Conservation (phyloP, 768 basidiomycete genomes). For the Tricholoma furcatifolium region DNA sequence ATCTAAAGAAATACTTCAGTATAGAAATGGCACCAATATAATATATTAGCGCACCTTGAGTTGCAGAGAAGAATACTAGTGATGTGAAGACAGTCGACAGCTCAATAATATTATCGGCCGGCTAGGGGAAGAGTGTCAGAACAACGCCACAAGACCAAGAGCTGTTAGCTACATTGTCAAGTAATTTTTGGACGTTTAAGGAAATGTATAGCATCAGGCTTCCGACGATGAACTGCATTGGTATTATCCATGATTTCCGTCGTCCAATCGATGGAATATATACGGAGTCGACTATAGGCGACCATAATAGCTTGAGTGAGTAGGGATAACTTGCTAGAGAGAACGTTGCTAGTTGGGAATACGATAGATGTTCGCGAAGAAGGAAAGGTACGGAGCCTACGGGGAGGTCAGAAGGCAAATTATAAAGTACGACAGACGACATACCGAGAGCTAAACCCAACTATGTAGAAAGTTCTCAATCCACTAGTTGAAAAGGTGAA, state of each 20-base stretch:
- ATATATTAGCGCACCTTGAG: slow-evolving; percentile 66
- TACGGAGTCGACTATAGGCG: slow-evolving; percentile 92
- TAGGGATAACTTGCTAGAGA: slow-evolving; percentile 93
- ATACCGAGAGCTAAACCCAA: slow-evolving; percentile 86
- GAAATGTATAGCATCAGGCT: slow-evolving; percentile 80
- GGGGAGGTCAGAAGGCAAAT: background rate
- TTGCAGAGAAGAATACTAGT: slow-evolving; percentile 93
- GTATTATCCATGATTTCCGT: slow-evolving; percentile 98
- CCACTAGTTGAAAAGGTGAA: slow-evolving; percentile 7
- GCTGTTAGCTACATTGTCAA: slow-evolving; percentile 64
- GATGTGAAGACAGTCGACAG: slow-evolving; percentile 85
- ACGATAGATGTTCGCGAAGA: slow-evolving; percentile 91
- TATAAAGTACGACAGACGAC: slow-evolving; percentile 13
- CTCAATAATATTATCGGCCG: slow-evolving; percentile 72
- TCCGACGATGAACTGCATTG: slow-evolving; percentile 92
- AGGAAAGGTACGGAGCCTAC: slow-evolving; percentile 95
- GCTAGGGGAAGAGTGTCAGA: slow-evolving; percentile 44
- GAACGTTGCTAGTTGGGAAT: slow-evolving; percentile 95
- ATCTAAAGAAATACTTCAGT: slow-evolving; percentile 49
- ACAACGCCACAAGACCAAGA: slow-evolving; percentile 5
- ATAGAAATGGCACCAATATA: background rate
- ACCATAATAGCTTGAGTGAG: slow-evolving; percentile 96
- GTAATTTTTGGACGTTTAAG: slow-evolving; percentile 66
- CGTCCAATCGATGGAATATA: slow-evolving; percentile 85
- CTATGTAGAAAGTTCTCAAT: slow-evolving; percentile 33